Evolutionary conservation across 352 stramenopile genomes (phyloP).

Genomic region (Pythium rhizo-oryzae): DNA sequence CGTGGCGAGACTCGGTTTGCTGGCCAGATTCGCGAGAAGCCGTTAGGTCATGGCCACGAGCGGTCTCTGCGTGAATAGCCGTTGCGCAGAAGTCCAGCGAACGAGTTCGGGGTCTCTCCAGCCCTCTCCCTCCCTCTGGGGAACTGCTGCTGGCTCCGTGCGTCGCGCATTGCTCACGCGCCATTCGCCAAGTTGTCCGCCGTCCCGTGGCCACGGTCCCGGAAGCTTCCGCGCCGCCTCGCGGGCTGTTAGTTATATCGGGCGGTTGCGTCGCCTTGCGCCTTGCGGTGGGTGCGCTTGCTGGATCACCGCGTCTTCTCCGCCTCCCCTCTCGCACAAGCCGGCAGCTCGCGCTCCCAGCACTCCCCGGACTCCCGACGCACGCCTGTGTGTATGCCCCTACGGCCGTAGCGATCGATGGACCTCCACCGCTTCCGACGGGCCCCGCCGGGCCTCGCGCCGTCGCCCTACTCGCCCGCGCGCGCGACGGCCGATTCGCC

Average conservation of each 20-base stretch:
- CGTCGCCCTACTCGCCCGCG: not conserved
- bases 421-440: slow-evolving; percentile 18
- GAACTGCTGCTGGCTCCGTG: too few relatives aligned
- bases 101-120: not conserved
- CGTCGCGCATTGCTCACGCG: slow-evolving; percentile 6
- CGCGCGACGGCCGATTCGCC: not conserved
- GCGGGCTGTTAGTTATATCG: slow-evolving; percentile 8
- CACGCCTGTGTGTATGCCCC: too few relatives aligned
- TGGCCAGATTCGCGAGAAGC: not conserved
- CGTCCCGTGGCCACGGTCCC: slow-evolving; percentile 7
- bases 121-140: not conserved
- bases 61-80: too few relatives aligned
- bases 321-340: too few relatives aligned
- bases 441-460: slow-evolving; percentile 5
- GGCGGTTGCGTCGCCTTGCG: too few relatives aligned
- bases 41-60: not conserved
- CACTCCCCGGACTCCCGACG: too few relatives aligned
- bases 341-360: too few relatives aligned
- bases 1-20: not conserved
- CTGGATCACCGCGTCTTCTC: too few relatives aligned
- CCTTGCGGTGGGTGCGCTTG: too few relatives aligned
- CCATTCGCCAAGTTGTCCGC: slow-evolving; percentile 18
- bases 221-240: slow-evolving; percentile 15
- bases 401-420: not conserved
- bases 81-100: slow-evolving; percentile 1